These are phyloP conservation scores for Microbotryum saponariae DNA, from an alignment of 1,284 basidiomycete species.

Conservation along the genomic window DNA sequence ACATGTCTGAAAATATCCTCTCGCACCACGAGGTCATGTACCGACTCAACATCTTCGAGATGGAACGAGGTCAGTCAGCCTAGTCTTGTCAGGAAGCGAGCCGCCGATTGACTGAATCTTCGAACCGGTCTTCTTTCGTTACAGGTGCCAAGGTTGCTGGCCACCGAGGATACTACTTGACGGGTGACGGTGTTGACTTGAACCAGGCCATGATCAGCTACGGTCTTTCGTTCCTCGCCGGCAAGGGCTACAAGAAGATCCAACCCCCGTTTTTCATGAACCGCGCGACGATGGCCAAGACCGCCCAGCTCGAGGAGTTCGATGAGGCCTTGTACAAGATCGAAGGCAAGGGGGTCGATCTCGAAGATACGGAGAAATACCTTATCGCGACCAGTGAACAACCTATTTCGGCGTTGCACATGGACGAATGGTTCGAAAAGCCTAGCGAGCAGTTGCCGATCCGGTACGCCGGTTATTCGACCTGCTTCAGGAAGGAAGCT, in stretches of 20 bases:
- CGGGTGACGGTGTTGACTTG: slow-evolving; percentile 89
- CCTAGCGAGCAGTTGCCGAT: slow-evolving; percentile 85
- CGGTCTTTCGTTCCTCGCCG: slow-evolving; percentile 84
- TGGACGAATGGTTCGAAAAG: slow-evolving; percentile 94
- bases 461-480: slow-evolving; percentile 61
- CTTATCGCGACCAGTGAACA: slow-evolving; percentile 98
- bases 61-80: slow-evolving; percentile 66
- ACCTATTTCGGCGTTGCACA: slow-evolving; percentile 90
- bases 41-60: slow-evolving; percentile 87
- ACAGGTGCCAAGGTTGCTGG: slow-evolving; percentile 83
- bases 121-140: neutral
- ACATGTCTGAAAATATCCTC: slow-evolving; percentile 63
- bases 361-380: slow-evolving; percentile 91
- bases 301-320: slow-evolving; percentile 94
- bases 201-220: slow-evolving; percentile 96
- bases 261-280: slow-evolving; percentile 99
- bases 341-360: slow-evolving; percentile 47
- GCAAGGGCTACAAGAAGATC: slow-evolving; percentile 79
- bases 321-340: slow-evolving; percentile 99
- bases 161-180: slow-evolving; percentile 93
- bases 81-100: neutral
- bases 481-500: slow-evolving; percentile 99
- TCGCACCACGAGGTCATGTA: slow-evolving; percentile 95
- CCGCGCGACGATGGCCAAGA: slow-evolving; percentile 94
- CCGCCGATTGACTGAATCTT: neutral